Conservation (phyloP, 768 basidiomycete genomes). For the Phanerochaete carnosa region DNA sequence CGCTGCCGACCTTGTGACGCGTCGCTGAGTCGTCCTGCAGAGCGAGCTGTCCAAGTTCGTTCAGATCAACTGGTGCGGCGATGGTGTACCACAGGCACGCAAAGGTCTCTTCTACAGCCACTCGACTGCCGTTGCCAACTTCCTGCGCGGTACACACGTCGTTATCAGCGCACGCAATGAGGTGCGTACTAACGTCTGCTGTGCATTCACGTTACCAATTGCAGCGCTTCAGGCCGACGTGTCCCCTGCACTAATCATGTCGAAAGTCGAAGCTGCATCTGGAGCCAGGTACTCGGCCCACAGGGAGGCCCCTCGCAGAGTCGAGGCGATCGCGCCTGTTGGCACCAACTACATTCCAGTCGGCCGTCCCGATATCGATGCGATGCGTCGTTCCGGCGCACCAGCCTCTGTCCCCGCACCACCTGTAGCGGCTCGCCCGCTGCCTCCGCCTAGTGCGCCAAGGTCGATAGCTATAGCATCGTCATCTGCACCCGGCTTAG, state of each 20-base stretch:
- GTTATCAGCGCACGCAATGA: conserved; percentile 86
- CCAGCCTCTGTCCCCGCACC: background rate
- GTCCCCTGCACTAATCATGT: conserved; percentile 74
- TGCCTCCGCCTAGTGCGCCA: conserved; percentile 11
- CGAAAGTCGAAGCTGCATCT: conserved; percentile 81
- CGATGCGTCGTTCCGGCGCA: conserved; percentile 35
- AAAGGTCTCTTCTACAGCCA: conserved; percentile 94
- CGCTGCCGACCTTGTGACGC: background rate
- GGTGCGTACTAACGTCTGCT: conserved; percentile 37
- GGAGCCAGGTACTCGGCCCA: conserved; percentile 90
- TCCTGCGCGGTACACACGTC: conserved; percentile 81
- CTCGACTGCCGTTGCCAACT: conserved; percentile 73
- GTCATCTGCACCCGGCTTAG: conserved; percentile 16
- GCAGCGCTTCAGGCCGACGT: conserved; percentile 63
- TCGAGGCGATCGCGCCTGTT: conserved; percentile 79
- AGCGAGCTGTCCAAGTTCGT: conserved; percentile 87
- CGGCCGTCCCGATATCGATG: conserved; percentile 67
- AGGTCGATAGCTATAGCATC: conserved; percentile 38
- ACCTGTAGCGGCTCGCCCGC: background rate
- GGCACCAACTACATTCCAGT: conserved; percentile 75
- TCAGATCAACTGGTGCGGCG: conserved; percentile 96
- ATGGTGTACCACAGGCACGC: conserved; percentile 88
- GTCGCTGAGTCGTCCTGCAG: conserved; percentile 32
- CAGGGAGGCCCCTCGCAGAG: conserved; percentile 67
- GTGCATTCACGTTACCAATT: background rate